These are phyloP conservation scores for Voacanga thouarsii DNA, from an alignment of 257 asterid species.

Conservation along the genomic window DNA sequence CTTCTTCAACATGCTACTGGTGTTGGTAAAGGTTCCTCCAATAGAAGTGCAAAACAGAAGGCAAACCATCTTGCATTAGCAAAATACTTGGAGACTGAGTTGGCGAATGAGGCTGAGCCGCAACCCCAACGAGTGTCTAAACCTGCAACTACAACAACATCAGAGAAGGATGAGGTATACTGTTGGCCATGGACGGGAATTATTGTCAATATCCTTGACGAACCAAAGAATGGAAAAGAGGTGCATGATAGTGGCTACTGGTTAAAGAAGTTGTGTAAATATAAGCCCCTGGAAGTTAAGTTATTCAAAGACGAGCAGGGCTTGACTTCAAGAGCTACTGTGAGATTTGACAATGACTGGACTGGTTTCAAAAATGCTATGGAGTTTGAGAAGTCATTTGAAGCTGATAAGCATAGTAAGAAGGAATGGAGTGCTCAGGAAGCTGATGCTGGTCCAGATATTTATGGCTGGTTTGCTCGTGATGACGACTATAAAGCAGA, in stretches of 20 bases:
- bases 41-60: slow-evolving; percentile 57
- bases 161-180: slow-evolving; percentile 51
- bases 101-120: slow-evolving; percentile 54
- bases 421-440: slow-evolving; percentile 46
- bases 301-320: slow-evolving; percentile 41
- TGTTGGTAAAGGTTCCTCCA: slow-evolving; percentile 69
- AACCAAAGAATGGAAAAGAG: slow-evolving; percentile 23
- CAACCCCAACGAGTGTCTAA: slow-evolving; percentile 37
- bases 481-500: slow-evolving; percentile 52
- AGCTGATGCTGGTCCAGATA: slow-evolving; percentile 28
- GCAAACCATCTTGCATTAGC: slow-evolving; percentile 84
- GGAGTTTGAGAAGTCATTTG: slow-evolving; percentile 63
- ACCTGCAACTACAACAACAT: slow-evolving; percentile 31
- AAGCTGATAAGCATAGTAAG: slow-evolving; percentile 39
- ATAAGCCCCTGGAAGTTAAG: slow-evolving; percentile 46
- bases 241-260: slow-evolving; percentile 33
- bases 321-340: slow-evolving; percentile 36
- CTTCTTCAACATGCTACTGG: slow-evolving; percentile 84
- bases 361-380: slow-evolving; percentile 55
- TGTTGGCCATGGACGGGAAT: slow-evolving; percentile 91
- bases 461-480: slow-evolving; percentile 68
- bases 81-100: slow-evolving; percentile 48
- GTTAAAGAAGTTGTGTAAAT: slow-evolving; percentile 44
- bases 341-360: slow-evolving; percentile 60
- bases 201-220: slow-evolving; percentile 46